Conservation (phyloP, 208 protist species). For the Acanthamoeba quina region DNA sequence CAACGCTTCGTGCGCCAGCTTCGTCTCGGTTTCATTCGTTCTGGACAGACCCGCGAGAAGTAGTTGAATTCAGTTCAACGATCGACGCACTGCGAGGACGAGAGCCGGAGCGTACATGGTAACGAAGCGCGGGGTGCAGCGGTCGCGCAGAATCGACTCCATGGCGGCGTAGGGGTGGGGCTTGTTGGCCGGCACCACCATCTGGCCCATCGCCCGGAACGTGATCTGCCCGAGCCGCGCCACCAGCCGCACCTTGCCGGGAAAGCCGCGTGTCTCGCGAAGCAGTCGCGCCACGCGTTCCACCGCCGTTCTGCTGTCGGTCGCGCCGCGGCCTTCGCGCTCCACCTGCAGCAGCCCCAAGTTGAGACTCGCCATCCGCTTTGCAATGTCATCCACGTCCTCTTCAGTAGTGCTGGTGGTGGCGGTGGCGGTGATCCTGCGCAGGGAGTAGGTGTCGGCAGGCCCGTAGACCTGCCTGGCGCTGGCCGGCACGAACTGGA, state of each 20-base stretch:
- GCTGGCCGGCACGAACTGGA: conserved; percentile 21
- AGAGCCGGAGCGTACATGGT: not conserved
- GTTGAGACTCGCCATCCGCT: not conserved
- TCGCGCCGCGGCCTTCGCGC: not conserved
- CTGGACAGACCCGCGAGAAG: not conserved
- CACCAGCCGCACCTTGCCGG: conserved; percentile 20
- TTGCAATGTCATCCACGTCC: not conserved
- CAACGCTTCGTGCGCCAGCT: not conserved
- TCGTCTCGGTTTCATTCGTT: not conserved
- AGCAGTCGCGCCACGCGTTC: not conserved
- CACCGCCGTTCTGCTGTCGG: not conserved
- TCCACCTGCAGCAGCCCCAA: not conserved
- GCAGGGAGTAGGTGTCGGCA: not conserved
- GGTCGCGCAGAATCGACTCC: not conserved
- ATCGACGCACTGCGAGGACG: too few relatives aligned
- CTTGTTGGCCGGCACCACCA: not conserved
- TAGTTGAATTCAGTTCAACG: not conserved
- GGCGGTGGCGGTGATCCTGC: not conserved
- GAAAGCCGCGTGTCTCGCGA: not conserved
- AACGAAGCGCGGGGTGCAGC: not conserved
- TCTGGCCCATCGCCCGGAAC: not conserved
- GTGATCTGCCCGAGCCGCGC: conserved; percentile 25
- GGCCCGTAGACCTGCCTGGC: not conserved
- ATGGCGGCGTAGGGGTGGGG: not conserved
- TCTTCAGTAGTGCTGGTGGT: too few relatives aligned